Base-by-base conservation (phyloP, 352 stramenopile species). In the Phytophthora vignae region DNA sequence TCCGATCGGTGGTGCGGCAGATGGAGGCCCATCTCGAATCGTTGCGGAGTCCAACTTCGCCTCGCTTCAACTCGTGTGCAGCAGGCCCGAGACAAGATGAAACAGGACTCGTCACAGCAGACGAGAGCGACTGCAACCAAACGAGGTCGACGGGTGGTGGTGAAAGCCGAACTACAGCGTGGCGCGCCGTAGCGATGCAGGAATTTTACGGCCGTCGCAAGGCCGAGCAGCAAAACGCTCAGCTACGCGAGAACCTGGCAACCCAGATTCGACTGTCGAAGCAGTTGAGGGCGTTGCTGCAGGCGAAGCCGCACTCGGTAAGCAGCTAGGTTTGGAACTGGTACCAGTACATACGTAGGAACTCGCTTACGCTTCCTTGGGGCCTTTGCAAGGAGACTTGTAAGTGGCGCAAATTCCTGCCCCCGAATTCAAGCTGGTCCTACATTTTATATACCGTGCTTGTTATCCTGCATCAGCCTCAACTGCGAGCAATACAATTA, bases 21-120 rank as follows among this genome's bases (percentile, higher is more conserved):
- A 44, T 64, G 57, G 57, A 64, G 38, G 55, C 10, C 4, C 57
- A 64, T 42, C 57, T 64, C 10, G 57, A 64, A 55, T 55, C 57
- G 10, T 33, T 64, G 25, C 46, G 27, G 27, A 53, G 57, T 44
- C 57, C 57, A n/a, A 33, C 22, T 44, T 64, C 25, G 10, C 14
- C 57, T 64, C 57, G 57, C 27, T 22, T 44, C 46, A 29, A 53
- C 46, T 29, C 46, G 19, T 27, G 19, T 7, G 19, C n/a, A 17
- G 38, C 21, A 22, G 21, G n/a, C n/a, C 38, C 38, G 38, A 21
- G n/a, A 53, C n/a, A 53, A 53, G 25, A 15, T 27, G 46, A 27
- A 29, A n/a, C 17, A 53, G 19, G 19, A 2, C n/a, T 27, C 46
- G 19, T 53, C 46, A n/a, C 9, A 25, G n/a, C 42, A 50, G 42